Conservation (phyloP, 2,329 filamentous ascomycete genomes). For the Chaetothyriales sp. region DNA sequence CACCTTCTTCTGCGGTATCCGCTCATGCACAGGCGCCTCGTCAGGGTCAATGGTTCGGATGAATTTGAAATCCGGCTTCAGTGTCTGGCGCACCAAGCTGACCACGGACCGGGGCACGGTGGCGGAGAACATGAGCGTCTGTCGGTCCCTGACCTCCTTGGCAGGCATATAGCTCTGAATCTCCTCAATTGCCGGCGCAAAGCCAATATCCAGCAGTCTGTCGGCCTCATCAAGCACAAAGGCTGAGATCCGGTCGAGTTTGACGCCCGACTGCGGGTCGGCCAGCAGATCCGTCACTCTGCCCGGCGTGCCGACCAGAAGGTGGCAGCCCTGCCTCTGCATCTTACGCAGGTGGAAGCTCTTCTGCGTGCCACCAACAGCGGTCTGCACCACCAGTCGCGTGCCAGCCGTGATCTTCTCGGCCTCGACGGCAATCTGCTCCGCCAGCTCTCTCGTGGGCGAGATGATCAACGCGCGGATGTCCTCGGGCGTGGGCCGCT, state of each 20-base stretch:
- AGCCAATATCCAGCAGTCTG: constrained; percentile 52
- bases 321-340: constrained; percentile 38
- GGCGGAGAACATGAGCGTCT: constrained; percentile 91
- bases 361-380: constrained; percentile 89
- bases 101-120: constrained; percentile 80
- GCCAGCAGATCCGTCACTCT: constrained; percentile 36
- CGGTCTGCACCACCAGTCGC: constrained; percentile 55
- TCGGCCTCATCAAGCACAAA: constrained; percentile 49
- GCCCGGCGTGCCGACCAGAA: constrained; percentile 37
- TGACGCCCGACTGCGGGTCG: constrained; percentile 28
- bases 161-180: constrained; percentile 40
- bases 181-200: constrained; percentile 38
- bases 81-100: constrained; percentile 59
- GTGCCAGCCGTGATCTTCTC: constrained; percentile 50
- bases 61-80: constrained; percentile 75
- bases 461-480: constrained; percentile 24
- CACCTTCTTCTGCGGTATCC: constrained; percentile 66
- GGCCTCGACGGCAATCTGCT: constrained; percentile 33
- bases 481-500: constrained; percentile 7
- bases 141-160: constrained; percentile 46
- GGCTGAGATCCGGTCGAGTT: constrained; percentile 34
- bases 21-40: constrained; percentile 71
- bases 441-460: constrained; percentile 36
- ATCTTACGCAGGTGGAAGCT: constrained; percentile 51
- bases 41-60: constrained; percentile 75